Evolutionary conservation across 2,329 filamentous ascomycete genomes (phyloP), one percentile per base, ranked within the genome.

Genomic region (Fusarium dimerum): DNA sequence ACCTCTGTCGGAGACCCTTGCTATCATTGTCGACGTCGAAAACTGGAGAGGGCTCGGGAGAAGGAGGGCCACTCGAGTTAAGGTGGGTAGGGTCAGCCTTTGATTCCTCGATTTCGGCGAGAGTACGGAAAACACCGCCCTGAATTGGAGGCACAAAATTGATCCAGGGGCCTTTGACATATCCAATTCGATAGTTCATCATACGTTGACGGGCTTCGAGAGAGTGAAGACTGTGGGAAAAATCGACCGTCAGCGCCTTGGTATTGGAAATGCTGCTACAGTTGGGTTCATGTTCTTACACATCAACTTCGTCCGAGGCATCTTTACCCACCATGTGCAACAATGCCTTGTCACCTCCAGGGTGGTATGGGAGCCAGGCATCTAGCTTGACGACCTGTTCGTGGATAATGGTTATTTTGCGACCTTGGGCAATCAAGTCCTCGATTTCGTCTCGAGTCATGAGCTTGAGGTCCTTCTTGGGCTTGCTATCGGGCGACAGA

Each of bases 101-200:
- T 13, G 50, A 26, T 42, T 56, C 68, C 42, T 74, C 70, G 8
- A 72, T 68, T 26, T 74, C 68, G 43, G 59, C 58, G 15, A 68
- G 64, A 18, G 75, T 72, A 59, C 87, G 82, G 71, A 92, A 96
- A 52, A 80, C 79, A 40, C 93, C 93, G 51, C 92, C 92, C 71
- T 97, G 93, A 47, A 97, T 93, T 1, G 94, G 93, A 5, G 94
- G 92, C 7, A 89, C 66, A 68, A 97, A 96, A 71, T 97, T 97
- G 56, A 77, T 76, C 94, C 94, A 99, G 55, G 76, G 78, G 30
- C 90, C 90, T 66, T 94, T 82, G 52, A 96, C 84, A 57, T 80
- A 82, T 42, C 94, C 94, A 65, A 97, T 91, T 58, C 90, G 85
- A 69, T 92, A 97, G 57, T 82, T 83, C 54, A 83, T 73, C 90